Conservation (phyloP, 257 asterid species). For the Linaria vulgaris region DNA sequence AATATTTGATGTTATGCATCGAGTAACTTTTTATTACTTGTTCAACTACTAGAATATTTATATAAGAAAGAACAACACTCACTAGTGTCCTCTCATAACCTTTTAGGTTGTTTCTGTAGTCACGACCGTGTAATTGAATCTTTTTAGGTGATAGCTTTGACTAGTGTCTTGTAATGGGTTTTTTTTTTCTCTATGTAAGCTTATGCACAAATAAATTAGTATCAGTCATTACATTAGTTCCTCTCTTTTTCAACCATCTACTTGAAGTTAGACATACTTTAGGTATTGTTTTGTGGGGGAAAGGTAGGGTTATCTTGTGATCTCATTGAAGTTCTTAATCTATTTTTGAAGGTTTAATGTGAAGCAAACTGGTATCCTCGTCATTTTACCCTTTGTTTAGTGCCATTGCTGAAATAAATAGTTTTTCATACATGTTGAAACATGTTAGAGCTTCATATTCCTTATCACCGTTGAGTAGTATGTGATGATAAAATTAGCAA, state of each 20-base stretch:
- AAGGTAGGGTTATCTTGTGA: background rate
- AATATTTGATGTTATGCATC: too few relatives aligned
- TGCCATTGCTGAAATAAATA: too few relatives aligned
- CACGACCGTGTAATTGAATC: conserved; percentile 12
- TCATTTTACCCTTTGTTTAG: too few relatives aligned
- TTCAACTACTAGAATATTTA: conserved; percentile 26
- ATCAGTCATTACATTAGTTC: background rate
- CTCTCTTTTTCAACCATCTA: conserved; percentile 14
- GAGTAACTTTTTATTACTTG: conserved; percentile 1
- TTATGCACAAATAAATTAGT: background rate
- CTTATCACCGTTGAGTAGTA: too few relatives aligned
- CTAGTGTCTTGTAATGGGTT: background rate
- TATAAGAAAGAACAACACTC: conserved; percentile 25
- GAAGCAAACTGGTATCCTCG: too few relatives aligned
- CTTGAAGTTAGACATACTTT: background rate
- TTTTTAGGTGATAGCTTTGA: background rate
- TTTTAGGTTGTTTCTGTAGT: conserved; percentile 28
- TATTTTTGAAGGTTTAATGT: background rate
- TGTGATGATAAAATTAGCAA: too few relatives aligned
- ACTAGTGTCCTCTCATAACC: conserved; percentile 8
- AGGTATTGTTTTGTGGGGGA: background rate
- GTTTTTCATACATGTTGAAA: too few relatives aligned
- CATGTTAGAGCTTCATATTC: too few relatives aligned
- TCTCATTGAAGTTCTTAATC: background rate
- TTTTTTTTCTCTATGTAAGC: background rate